A percentile compares a stretch with the other conserved stretches of the same genome.
Conservation (phyloP, 371 early-diverging fungal genomes). For the Rhizopus sp. region DNA sequence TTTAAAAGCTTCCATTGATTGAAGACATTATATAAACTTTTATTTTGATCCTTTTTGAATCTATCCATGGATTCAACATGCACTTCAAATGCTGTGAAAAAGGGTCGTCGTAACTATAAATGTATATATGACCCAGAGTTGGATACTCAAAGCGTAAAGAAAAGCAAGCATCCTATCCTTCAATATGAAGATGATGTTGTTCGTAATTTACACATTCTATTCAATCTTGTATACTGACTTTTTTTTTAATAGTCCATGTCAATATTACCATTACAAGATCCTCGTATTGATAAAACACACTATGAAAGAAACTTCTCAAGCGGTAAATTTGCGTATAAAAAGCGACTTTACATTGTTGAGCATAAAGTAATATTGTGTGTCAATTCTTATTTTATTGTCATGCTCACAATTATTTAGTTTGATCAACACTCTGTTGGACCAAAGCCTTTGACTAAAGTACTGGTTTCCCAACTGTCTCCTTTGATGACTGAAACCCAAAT, state of each 20-base stretch:
- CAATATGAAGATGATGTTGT: constrained; percentile 35
- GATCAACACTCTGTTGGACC: constrained; percentile 44
- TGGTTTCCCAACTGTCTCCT: constrained; percentile 45
- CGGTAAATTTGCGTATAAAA: constrained; percentile 24
- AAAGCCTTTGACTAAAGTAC: constrained; percentile 32
- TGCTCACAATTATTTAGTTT: constrained; percentile 21
- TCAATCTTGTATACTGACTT: background rate
- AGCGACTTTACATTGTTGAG: constrained; percentile 24
- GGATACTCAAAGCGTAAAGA: constrained; percentile 34
- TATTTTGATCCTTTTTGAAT: constrained; percentile 15
- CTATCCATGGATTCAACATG: constrained; percentile 39
- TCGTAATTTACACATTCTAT: constrained; percentile 7
- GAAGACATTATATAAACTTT: background rate
- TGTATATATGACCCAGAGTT: constrained; percentile 50
- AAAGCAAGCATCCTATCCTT: constrained; percentile 27
- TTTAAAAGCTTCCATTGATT: background rate
- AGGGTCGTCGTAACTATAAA: constrained; percentile 43
- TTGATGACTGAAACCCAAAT: constrained; percentile 48
- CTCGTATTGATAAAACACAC: constrained; percentile 30
- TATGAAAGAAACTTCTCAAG: constrained; percentile 39
- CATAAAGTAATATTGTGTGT: constrained; percentile 31
- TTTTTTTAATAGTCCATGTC: constrained; percentile 4
- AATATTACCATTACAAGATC: constrained; percentile 36
- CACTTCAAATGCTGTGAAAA: constrained; percentile 22
- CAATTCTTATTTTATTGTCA: background rate